Base-by-base conservation (phyloP, 2,329 filamentous ascomycete species). In the Fusarium papillatum region DNA sequence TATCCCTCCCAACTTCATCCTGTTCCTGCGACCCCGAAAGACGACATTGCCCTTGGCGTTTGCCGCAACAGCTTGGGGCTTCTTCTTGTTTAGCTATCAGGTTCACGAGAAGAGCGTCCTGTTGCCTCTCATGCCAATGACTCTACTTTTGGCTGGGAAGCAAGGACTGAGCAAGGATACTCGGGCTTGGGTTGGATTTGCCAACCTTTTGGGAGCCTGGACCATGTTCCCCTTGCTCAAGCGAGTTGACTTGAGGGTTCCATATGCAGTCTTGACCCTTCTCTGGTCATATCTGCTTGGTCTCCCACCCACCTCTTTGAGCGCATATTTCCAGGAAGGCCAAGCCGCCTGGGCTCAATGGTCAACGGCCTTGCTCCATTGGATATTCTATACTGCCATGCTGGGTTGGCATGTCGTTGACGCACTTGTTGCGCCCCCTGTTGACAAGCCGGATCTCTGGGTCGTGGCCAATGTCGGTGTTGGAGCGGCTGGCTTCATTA, bases 81-180 rank as follows among this genome's bases (percentile, higher is more conserved):
- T 99, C 87, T 99, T 98, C 83, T 88, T 99, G 19, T 98, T 97
- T 86, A 97, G 95, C 79, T 99, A 98, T 83, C 97, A 99, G 82
- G 97, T 99, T 0, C 97, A 99, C 80, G 97, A 99, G 86, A 99
- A 99, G 89, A 98, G 96, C 76, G 95, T 98, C 0, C 88, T 99
- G 7, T 90, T 99, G 4, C 97, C 97, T 1, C 87, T 99, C 59
- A 91, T 98, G 82, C 97, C 97, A 0, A 98, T 97, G 94, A 98
- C 96, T 0, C 85, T 98, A 9, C 88, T 98, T 7, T 88, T 99
- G 46, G 94, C 94, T 19, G 93, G 94, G 19, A 91, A 93, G 73
- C 91, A 94, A 61, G 96, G 96, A 0, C 86, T 99, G 62, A 91
- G 91, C 71, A 94, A 94, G 71, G 92, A 93, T 65, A 91, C 91